Base-by-base conservation (phyloP, 176 grass and related monocot genomes). In the Bonia amplexicaulis region DNA sequence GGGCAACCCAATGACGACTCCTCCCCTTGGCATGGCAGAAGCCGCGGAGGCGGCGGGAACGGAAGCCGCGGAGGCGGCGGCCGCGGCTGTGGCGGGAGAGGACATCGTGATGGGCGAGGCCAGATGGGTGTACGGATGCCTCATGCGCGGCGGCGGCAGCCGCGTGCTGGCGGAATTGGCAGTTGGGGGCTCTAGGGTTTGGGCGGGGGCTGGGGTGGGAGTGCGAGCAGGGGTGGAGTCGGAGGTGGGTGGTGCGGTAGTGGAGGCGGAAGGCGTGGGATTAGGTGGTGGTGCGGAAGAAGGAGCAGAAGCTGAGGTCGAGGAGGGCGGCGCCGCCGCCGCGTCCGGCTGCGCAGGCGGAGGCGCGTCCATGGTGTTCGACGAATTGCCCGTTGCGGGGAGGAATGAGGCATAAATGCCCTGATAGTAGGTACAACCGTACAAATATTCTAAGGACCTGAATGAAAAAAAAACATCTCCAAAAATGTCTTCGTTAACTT, bases 121-220 rank as follows among this genome's bases (percentile, higher is more conserved):
- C 17, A 79, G 82, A 71, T 88, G 87, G n/a, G 74, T 78, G 76
- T 89, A 88, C 6, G 92, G 84, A 11, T 89, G 81, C 52, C 92
- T 86, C 86, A 80, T 90, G 44, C 80, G 84, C 53, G 81, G 81
- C 22, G 16, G 31, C 13, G 79, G 87, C 19, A 73, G 73, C 31
- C 76, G 89, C 44, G 39, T 64, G 42, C 66, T 84, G 1, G 71
- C 53, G 7, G 69, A 60, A 35, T 7, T 71, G 27, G 87, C 71
- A 42, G 19, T 46, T 14, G 83, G 53, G 63, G 79, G 1, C 27
- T 78, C 85, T 76, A 85, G 92, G 87, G 87, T 82, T 91, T 87
- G 81, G 23, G 74, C 31, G 58, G 81, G 76, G 47, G 61, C 45
- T 16, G 85, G 7, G 27, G 76, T 37, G 49, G 72, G 78, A 55